Conservation (phyloP, 768 basidiomycete genomes). For the Calocera cornea region DNA sequence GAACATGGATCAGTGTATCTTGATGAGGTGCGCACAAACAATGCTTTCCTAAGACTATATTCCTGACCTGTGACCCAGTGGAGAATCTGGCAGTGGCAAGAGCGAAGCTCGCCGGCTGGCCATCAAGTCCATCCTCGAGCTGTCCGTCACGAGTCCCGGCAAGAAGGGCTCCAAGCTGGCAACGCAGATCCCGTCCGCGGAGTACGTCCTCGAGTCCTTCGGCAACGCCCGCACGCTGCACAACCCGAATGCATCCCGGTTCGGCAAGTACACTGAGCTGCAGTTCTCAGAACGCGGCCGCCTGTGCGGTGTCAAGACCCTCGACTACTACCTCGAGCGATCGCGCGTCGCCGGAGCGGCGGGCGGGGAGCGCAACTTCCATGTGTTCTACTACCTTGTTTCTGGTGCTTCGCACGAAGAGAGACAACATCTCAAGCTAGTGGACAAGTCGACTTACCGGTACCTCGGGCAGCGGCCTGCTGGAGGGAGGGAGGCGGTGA, state of each 20-base stretch:
- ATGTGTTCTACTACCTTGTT: constrained; percentile 94
- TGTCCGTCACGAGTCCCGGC: constrained; percentile 73
- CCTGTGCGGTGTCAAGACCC: constrained; percentile 78
- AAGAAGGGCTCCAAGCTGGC: constrained; percentile 90
- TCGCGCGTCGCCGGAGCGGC: constrained; percentile 78
- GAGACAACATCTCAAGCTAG: constrained; percentile 69
- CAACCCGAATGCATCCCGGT: constrained; percentile 91
- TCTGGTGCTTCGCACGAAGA: constrained; percentile 84
- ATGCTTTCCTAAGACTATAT: not conserved
- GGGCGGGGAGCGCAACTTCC: constrained; percentile 90
- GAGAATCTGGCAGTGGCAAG: constrained; percentile 88
- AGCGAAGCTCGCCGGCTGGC: constrained; percentile 81
- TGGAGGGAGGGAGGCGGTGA: constrained; percentile 35
- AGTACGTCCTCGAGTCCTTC: constrained; percentile 91
- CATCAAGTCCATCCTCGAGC: constrained; percentile 83
- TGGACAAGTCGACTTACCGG: constrained; percentile 67
- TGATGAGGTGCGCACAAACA: constrained; percentile 52
- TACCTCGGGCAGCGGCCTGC: constrained; percentile 64
- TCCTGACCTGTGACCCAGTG: constrained; percentile 34
- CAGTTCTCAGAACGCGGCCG: constrained; percentile 91
- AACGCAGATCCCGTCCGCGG: constrained; percentile 74
- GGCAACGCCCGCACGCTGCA: constrained; percentile 84
- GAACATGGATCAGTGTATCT: constrained; percentile 77
- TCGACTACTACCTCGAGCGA: constrained; percentile 91
- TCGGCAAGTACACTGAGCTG: constrained; percentile 95